Percentiles rank a stretch among this genome's conserved stretches.
Conservation (phyloP, 2,329 filamentous ascomycete genomes). For the Pseudopyricularia javanii region DNA sequence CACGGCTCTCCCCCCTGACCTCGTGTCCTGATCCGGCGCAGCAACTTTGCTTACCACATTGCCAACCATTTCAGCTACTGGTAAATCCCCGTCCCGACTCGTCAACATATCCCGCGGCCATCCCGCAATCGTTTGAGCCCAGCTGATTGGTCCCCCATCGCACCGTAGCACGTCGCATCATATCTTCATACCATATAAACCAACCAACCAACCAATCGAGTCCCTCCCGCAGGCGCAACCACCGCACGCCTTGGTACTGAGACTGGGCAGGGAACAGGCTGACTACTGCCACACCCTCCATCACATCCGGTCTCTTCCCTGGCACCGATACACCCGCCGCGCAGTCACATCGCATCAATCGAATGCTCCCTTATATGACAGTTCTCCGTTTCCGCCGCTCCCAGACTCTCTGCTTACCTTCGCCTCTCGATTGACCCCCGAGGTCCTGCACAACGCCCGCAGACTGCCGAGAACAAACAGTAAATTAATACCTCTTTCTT, state of each 20-base stretch:
- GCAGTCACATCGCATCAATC: neutral
- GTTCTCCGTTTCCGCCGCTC: neutral
- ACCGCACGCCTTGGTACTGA: neutral
- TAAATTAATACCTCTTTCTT: neutral
- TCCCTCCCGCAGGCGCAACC: neutral
- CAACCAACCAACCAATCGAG: neutral
- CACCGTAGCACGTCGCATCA: neutral
- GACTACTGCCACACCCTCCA: neutral
- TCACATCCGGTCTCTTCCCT: neutral
- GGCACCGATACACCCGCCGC: neutral
- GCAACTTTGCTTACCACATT: too few species aligned
- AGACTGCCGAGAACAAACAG: neutral
- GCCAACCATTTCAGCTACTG: neutral
- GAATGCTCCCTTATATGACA: slow-evolving; percentile 3
- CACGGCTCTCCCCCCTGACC: neutral
- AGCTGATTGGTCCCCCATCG: neutral
- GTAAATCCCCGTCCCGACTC: neutral
- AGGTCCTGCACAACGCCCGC: neutral
- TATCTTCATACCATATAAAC: too few species aligned
- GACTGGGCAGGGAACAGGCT: neutral
- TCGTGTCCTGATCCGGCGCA: too few species aligned
- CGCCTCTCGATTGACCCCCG: neutral
- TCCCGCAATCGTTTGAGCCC: neutral
- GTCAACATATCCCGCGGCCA: neutral
- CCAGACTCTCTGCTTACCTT: neutral